phyloP scores from a whole-genome alignment of 768 basidiomycete species.

The Agaricus bisporus region DNA sequence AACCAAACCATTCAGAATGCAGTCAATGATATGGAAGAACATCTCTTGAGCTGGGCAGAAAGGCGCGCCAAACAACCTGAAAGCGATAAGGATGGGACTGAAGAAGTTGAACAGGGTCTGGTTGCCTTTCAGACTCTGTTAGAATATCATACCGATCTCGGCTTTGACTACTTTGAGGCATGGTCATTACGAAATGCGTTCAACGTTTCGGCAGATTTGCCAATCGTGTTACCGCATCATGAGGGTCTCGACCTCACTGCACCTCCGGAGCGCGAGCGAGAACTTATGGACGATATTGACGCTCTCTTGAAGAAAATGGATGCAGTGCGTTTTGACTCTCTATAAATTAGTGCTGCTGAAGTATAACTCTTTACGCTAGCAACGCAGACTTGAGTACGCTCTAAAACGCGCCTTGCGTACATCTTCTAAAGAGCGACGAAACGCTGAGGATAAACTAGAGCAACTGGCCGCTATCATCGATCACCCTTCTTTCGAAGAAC shows the following conservation, averaged over 20 bases:
- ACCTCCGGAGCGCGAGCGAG: conserved; percentile 51
- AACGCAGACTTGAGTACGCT: conserved; percentile 3
- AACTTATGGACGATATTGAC: conserved; percentile 63
- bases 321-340: conserved; percentile 51
- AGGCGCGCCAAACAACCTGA: conserved; percentile 41
- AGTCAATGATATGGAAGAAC: conserved; percentile 75
- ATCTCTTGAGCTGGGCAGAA: conserved; percentile 70
- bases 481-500: conserved; percentile 2
- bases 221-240: conserved; percentile 74
- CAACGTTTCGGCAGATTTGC: conserved; percentile 60
- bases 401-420: background rate
- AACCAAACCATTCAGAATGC: conserved; percentile 75
- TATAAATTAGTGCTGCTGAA: conserved; percentile 18
- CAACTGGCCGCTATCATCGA: conserved; percentile 3
- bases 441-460: background rate
- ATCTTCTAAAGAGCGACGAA: background rate
- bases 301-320: conserved; percentile 61
- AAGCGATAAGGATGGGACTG: conserved; percentile 31
- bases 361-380: conserved; percentile 6
- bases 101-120: conserved; percentile 74
- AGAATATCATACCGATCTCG: conserved; percentile 83
- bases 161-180: conserved; percentile 87
- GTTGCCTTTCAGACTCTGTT: conserved; percentile 85
- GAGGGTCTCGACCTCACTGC: conserved; percentile 59
- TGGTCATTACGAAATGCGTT: conserved; percentile 91